A percentile compares a stretch with the other conserved stretches of the same genome.
Evolutionary conservation across 2,329 filamentous ascomycete genomes (phyloP).

Genomic region (Pezicula neosporulosa): DNA sequence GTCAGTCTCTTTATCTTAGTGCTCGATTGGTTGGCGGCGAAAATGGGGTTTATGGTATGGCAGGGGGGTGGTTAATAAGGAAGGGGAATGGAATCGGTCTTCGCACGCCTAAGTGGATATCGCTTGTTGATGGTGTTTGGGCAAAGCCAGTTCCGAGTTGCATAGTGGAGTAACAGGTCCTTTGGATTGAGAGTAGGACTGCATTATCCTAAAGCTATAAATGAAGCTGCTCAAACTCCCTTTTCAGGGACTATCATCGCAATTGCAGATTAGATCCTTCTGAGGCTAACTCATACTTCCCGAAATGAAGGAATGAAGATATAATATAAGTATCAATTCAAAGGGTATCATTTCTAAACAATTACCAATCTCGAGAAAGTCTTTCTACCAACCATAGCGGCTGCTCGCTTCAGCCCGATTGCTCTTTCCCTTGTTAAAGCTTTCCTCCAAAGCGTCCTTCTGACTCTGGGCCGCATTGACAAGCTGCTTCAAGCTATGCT

Average conservation of each 20-base stretch:
- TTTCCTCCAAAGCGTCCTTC: constrained; percentile 85
- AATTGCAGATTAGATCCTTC: too few relatives aligned
- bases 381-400: constrained; percentile 72
- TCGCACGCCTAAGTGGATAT: too few relatives aligned
- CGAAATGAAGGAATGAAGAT: too few relatives aligned
- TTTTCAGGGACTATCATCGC: too few relatives aligned
- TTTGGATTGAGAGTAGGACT: too few relatives aligned
- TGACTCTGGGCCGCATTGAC: constrained; percentile 80
- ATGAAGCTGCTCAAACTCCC: neutral
- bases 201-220: neutral
- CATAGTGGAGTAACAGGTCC: too few relatives aligned
- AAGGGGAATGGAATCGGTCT: too few relatives aligned
- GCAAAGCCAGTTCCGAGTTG: too few relatives aligned
- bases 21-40: neutral
- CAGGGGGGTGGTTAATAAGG: too few relatives aligned
- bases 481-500: constrained; percentile 85
- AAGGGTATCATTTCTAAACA: constrained; percentile 12
- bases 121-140: neutral
- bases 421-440: constrained; percentile 76
- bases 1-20: neutral
- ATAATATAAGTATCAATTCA: neutral
- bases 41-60: too few relatives aligned
- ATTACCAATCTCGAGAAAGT: neutral
- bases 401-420: constrained; percentile 80
- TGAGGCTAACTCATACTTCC: too few relatives aligned